Evolutionary conservation across 306 rosid species (phyloP).

Genomic region (Myrica gale): DNA sequence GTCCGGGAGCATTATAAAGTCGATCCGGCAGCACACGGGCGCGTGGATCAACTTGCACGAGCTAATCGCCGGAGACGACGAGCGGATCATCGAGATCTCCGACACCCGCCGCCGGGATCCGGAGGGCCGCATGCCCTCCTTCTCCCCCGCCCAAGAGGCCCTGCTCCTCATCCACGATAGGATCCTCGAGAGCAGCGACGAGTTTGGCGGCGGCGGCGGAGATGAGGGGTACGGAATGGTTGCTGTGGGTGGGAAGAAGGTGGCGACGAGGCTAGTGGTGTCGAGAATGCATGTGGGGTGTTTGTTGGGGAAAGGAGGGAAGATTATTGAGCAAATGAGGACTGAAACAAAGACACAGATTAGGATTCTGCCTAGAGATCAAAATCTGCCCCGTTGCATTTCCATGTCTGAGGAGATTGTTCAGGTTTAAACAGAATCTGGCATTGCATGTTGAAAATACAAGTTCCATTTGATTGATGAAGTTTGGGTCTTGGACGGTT

Average conservation of each 20-base stretch:
- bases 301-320: conserved; percentile 95
- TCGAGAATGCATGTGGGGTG: conserved; percentile 97
- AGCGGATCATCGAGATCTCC: conserved; percentile 86
- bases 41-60: conserved; percentile 99
- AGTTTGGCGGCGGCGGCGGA: conserved; percentile 52
- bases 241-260: conserved; percentile 50
- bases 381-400: conserved; percentile 90
- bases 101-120: conserved; percentile 98
- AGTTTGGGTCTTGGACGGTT: not conserved
- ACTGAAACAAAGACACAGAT: conserved; percentile 94
- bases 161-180: conserved; percentile 78
- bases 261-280: conserved; percentile 83
- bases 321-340: conserved; percentile 99
- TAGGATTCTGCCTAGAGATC: conserved; percentile 95
- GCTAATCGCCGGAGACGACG: conserved; percentile 82
- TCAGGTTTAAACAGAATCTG: conserved; percentile 63
- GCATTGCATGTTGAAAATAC: conserved; percentile 39
- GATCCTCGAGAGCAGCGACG: conserved; percentile 78
- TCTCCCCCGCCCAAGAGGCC: conserved; percentile 98
- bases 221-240: conserved; percentile 63
- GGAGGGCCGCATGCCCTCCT: conserved; percentile 86
- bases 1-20: conserved; percentile 92
- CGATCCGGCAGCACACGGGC: conserved; percentile 94
- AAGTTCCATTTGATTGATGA: not conserved
- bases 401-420: conserved; percentile 96